Evolutionary conservation across 2,329 filamentous ascomycete genomes (phyloP).

Genomic region (Diatrype stigma): DNA sequence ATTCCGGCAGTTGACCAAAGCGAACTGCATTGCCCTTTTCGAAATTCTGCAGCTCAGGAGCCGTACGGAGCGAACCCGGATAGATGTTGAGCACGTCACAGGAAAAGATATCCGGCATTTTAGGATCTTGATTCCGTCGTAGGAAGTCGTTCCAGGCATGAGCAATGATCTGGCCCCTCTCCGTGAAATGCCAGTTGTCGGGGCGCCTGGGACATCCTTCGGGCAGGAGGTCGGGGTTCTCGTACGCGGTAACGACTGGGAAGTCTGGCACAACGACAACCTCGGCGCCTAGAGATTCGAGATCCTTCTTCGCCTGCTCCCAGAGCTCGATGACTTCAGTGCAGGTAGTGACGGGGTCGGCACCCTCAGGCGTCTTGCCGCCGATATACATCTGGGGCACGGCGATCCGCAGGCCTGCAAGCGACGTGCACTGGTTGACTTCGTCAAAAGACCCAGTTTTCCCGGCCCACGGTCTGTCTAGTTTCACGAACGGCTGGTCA

Average conservation of each 20-base stretch:
- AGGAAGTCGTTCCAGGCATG: conserved; percentile 51
- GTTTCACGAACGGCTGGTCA: conserved; percentile 40
- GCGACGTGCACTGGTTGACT: conserved; percentile 25
- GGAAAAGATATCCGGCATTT: conserved; percentile 30
- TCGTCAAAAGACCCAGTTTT: conserved; percentile 29
- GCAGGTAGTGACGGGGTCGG: conserved; percentile 13
- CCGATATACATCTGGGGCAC: conserved; percentile 50
- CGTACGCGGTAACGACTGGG: conserved; percentile 41
- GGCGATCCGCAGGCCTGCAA: conserved; percentile 42
- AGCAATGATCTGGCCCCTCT: conserved; percentile 45
- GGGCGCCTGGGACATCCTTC: conserved; percentile 31
- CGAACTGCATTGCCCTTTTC: conserved; percentile 14
- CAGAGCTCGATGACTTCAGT: conserved; percentile 20
- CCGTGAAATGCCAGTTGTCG: conserved; percentile 41
- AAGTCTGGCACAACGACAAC: conserved; percentile 39
- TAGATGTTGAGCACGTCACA: conserved; percentile 37
- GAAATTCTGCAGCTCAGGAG: conserved; percentile 13
- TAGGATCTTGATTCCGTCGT: conserved; percentile 33
- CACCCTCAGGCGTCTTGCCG: conserved; percentile 19
- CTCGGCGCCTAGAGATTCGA: conserved; percentile 38
- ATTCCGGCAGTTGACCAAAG: conserved; percentile 11
- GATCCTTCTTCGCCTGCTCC: conserved; percentile 28
- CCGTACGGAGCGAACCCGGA: conserved; percentile 22
- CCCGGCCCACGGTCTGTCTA: conserved; percentile 30
- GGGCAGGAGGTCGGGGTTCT: conserved; percentile 38